Base-by-base conservation (phyloP, 176 grass and related monocot genomes). In the Juncus effusus region DNA sequence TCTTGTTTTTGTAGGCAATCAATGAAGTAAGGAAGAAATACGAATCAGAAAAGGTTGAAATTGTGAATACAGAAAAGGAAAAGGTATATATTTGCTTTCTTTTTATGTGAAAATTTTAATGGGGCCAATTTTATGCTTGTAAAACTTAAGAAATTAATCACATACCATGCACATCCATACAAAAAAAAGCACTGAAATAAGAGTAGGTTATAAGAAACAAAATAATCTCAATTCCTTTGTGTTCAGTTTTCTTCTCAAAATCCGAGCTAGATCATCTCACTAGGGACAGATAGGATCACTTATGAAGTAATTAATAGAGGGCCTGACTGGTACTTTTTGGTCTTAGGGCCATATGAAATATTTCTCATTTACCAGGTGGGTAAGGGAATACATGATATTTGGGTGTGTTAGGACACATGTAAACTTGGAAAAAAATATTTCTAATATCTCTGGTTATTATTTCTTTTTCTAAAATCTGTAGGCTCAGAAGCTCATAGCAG, bases 21-120 rank as follows among this genome's bases (percentile, higher is more conserved):
- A 96, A 91, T 65, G 87, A 86, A 40, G 91, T 96, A 56, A 75
- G 79, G 55, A 96, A 74, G 85, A 96, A 89, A 35, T 96, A 86
- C 74, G 93, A 96, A 62, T 66, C 78, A 40, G 93, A 96, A 82
- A 96, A 96, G 77, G 51, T 89, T 50, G 93, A 96, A 47, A 85
- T 96, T 75, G 79, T 77, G 60, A 84, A 79, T 76, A 53, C 77
- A 51, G 93, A 96, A 75, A 96, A 91, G 67, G 74, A 77, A 62
- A 91, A 96, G 85, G 93, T 81, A 59, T 39, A 16, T 63, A 57
- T 45, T 55, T 60, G 2, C 77, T 63, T 69, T 65, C 36, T 74
- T 62, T 53, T 47, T 69, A 42, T 56, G 44, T 47, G 44, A 71
- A 71, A 71, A 71, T 40, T 40, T 15, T 71, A 44, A 16, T 35